Evolutionary conservation across 1,139 yeast species (phyloP), one percentile per base, ranked within the genome.

Genomic region (Candida smagusa): DNA sequence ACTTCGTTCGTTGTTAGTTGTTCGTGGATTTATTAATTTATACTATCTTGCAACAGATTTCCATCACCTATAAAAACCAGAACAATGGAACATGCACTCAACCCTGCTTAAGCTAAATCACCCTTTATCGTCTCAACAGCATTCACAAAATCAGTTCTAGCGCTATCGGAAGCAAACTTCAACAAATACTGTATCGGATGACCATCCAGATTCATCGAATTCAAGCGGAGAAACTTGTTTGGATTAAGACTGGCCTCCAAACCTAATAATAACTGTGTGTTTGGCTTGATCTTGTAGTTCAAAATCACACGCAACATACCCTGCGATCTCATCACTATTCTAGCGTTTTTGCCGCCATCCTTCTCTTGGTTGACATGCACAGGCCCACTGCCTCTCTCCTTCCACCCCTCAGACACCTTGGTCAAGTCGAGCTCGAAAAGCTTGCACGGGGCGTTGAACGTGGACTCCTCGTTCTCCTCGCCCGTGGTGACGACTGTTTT

Each of bases 301-400:
- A 94, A 68, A 24, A 92, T 81, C 21, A 92, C 94, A 46, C 90
- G 78, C 45, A 88, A 71, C 25, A 88, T 76, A 2, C 96, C 96
- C 46, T 85, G 87, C 3, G 96, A 82, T 56, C 99, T 79, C 97
- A 94, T 90, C 4, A 92, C 84, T 22, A 92, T 59, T 48, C 97
- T 55, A 36, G 63, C 61, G 35, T 61, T 54, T 19, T 50, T 46
- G 4, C 62, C 54, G 33, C 65, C 64, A 3, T 52, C 52, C 19
- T 57, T 52, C n/a, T 70, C 62, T 43, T 76, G 75, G 59, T 92
- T 92, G 28, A 94, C 75, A 58, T 87, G 96, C 12, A 94, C 64
- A 4, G 81, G 76, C 1, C 99, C 99, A 29, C 84, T 73, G 12
- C 98, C 99, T 52, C 95, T 77, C 60, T 94, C 98, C 58, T 86